These are phyloP conservation scores for Populus deltoides DNA, from an alignment of 345 rosid species.

Conservation along the genomic window DNA sequence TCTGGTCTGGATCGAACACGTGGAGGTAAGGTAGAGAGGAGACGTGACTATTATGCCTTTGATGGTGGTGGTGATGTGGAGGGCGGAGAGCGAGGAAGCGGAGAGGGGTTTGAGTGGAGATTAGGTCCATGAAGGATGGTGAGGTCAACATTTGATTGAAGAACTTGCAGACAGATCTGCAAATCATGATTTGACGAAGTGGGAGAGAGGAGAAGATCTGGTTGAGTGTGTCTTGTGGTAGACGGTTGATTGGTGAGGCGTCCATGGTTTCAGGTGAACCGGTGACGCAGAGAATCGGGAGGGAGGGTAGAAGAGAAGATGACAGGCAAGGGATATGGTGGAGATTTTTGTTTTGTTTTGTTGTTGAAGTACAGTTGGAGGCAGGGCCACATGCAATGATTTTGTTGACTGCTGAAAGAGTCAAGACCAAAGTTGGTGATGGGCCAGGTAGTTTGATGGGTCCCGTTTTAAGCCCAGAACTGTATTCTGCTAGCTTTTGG, in stretches of 20 bases:
- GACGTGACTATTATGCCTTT: slow-evolving; percentile 7
- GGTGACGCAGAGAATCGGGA: neutral
- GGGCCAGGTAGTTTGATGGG: neutral
- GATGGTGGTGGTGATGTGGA: slow-evolving; percentile 42
- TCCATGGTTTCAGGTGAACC: neutral
- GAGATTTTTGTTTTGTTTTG: neutral
- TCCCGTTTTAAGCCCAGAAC: neutral
- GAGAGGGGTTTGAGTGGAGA: slow-evolving; percentile 48
- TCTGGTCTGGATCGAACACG: slow-evolving; percentile 60
- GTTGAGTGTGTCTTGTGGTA: slow-evolving; percentile 68
- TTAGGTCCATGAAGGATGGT: slow-evolving; percentile 44
- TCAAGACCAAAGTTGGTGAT: neutral
- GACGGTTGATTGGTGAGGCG: slow-evolving; percentile 47
- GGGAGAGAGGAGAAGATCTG: slow-evolving; percentile 82
- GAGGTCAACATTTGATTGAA: slow-evolving; percentile 51
- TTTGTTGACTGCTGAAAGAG: neutral
- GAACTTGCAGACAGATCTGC: slow-evolving; percentile 65
- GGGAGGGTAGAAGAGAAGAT: neutral
- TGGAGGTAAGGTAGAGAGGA: slow-evolving; percentile 38
- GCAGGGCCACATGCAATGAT: neutral
- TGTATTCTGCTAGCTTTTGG: neutral
- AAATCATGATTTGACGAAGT: slow-evolving; percentile 67
- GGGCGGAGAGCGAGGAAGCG: slow-evolving; percentile 75
- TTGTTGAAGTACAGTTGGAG: neutral
- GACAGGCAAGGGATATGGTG: neutral